Conservation (phyloP, 495 filamentous ascomycete genomes). For the Podospora pseudoanserina region DNA sequence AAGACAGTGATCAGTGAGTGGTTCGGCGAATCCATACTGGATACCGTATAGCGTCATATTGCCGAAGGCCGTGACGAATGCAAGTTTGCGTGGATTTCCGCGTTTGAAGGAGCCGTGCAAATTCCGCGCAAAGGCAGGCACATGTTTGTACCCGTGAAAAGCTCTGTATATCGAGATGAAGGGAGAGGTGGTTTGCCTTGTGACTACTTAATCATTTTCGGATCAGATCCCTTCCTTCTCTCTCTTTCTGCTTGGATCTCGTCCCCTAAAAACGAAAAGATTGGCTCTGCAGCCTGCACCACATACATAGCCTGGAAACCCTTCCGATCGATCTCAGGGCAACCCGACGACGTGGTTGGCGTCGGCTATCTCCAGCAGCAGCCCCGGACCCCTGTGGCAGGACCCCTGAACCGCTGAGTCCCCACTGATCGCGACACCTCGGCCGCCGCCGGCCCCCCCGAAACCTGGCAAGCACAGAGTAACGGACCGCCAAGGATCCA, state of each 20-base stretch:
- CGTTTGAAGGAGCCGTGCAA: not conserved
- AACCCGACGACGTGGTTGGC: slow-evolving; percentile 3
- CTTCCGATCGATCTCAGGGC: slow-evolving; percentile 6
- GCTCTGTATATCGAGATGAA: not conserved
- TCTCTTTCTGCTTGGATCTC: not conserved
- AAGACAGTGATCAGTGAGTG: not conserved
- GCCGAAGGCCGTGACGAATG: not conserved
- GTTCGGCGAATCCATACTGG: not conserved
- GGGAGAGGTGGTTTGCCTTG: not conserved
- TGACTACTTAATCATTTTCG: not conserved
- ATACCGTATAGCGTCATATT: not conserved
- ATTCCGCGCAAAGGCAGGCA: not conserved
- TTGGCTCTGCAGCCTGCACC: not conserved
- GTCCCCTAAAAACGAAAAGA: not conserved
- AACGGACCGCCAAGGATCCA: not conserved
- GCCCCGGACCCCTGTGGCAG: not conserved
- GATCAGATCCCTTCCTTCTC: not conserved
- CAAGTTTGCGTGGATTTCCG: not conserved
- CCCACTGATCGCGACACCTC: not conserved
- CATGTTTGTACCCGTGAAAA: not conserved
- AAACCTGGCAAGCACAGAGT: not conserved
- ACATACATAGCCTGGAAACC: not conserved
- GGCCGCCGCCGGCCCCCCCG: not conserved
- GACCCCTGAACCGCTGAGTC: slow-evolving; percentile 9
- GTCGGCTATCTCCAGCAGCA: slow-evolving; percentile 4